Evolutionary conservation across 1,139 yeast genomes (phyloP).

Genomic region (Suhomyces coccinellae): DNA sequence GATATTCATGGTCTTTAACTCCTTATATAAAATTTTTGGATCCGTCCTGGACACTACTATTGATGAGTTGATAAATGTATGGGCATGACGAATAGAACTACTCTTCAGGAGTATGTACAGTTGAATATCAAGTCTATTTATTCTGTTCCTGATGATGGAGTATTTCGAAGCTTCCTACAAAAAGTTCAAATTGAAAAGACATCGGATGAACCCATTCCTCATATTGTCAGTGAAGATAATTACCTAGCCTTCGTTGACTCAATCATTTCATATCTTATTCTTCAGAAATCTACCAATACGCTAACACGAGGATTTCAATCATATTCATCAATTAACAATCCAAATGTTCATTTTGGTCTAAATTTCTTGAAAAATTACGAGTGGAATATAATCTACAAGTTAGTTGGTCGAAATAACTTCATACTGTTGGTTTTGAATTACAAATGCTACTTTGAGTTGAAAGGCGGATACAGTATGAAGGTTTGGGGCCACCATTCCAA

Average conservation of each 20-base stretch:
- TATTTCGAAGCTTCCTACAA: not conserved
- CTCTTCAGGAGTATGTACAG: not conserved
- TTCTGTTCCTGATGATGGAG: not conserved
- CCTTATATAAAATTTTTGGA: not conserved
- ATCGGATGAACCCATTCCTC: not conserved
- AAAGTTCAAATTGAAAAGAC: not conserved
- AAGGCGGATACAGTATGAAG: slow-evolving; percentile 23
- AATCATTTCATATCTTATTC: slow-evolving; percentile 21
- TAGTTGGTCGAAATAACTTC: slow-evolving; percentile 35
- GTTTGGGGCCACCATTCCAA: slow-evolving; percentile 35
- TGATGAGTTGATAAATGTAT: not conserved
- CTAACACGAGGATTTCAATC: slow-evolving; percentile 28
- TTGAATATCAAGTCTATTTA: not conserved
- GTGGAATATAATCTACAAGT: slow-evolving; percentile 37
- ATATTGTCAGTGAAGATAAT: not conserved
- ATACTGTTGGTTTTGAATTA: slow-evolving; percentile 31
- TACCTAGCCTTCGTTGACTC: slow-evolving; percentile 31
- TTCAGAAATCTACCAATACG: slow-evolving; percentile 22
- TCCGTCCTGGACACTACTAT: not conserved
- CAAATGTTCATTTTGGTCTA: slow-evolving; percentile 26
- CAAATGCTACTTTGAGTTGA: slow-evolving; percentile 23
- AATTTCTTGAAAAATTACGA: slow-evolving; percentile 32
- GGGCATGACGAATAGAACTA: not conserved
- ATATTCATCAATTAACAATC: slow-evolving; percentile 21
- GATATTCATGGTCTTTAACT: too few species aligned